Base-by-base conservation (phyloP, 495 filamentous ascomycete genomes). In the Aspergillus leporis region DNA sequence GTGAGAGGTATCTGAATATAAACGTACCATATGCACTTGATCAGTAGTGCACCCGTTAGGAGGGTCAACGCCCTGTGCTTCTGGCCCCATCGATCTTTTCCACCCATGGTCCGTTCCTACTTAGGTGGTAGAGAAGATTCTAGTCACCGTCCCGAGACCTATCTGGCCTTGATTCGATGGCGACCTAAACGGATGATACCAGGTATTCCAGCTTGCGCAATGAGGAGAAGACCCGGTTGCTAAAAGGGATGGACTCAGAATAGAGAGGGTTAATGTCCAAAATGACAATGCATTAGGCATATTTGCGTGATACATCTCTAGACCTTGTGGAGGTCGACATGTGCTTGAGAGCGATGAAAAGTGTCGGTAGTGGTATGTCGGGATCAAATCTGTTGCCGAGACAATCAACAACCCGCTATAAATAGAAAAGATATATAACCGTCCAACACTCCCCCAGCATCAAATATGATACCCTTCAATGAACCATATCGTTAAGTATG, bases 31-130 rank as follows among this genome's bases (percentile, higher is more conserved):
- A 73, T 85, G 83, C 43, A 85, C 74, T 63, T 85, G 84, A 51
- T 83, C 77, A 16, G 85, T 70, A 21, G 59, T 61, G 55, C 84
- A 87, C 9, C 76, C 74, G 32, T 72, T 62, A 1, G 83, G 81
- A 16, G 72, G 63, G 10, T 68, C 72, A 53, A 84, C 74, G 1
- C 70, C 77, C 40, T 52, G 56, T 25, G 68, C 65, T 10, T 72
- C 66, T 23, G 73, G 68, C 23, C n/a, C 69, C 74, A 52, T 77
- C 73, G 16, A 73, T 55, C 55, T 82, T 85, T 62, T 82, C 74
- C 46, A 87, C 71, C 84, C 83, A 86, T 10, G 84, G 84, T 1
- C 84, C 80, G 66, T 83, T 83, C 5, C 84, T 83, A 10, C 84
- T 84, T 6, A 85, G 68, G 64, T 86, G 80, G 55, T 85, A 78